Conservation (phyloP, 805 yeast genomes). For the Nakazawaea ishiwadae region DNA sequence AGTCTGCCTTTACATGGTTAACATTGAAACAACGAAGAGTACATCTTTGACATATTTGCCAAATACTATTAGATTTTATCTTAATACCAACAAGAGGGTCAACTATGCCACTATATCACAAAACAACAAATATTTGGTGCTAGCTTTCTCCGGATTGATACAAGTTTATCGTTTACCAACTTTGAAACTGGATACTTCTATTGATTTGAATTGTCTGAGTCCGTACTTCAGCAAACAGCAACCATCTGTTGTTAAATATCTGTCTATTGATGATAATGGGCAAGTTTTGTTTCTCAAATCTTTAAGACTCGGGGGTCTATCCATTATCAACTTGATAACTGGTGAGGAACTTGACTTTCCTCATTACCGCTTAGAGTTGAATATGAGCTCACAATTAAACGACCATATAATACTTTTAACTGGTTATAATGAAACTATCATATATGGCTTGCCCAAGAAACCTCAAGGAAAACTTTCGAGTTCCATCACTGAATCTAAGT, state of each 20-base stretch:
- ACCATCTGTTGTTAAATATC: conserved; percentile 12
- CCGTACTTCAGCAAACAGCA: conserved; percentile 8
- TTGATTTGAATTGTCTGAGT: not conserved
- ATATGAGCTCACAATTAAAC: conserved; percentile 8
- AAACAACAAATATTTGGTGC: conserved; percentile 8
- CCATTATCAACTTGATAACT: conserved; percentile 11
- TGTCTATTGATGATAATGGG: conserved; percentile 10
- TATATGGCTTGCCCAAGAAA: conserved; percentile 11
- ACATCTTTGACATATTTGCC: not conserved
- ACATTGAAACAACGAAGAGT: not conserved
- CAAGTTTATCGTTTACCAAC: conserved; percentile 8
- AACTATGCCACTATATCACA: conserved; percentile 10
- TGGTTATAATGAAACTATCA: conserved; percentile 10
- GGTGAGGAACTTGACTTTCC: conserved; percentile 12
- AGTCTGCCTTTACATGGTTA: conserved; percentile 9
- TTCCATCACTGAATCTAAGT: too few species aligned
- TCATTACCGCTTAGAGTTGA: conserved; percentile 11
- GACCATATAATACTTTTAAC: conserved; percentile 8
- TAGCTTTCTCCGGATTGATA: conserved; percentile 11
- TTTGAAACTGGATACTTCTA: not conserved
- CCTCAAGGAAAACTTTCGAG: too few species aligned
- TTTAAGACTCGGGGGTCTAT: conserved; percentile 11
- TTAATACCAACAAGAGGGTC: conserved; percentile 5
- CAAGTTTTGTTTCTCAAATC: conserved; percentile 12
- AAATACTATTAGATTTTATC: conserved; percentile 7